phyloP scores from a whole-genome alignment of 768 basidiomycete species.

The Amanita inopinata region DNA sequence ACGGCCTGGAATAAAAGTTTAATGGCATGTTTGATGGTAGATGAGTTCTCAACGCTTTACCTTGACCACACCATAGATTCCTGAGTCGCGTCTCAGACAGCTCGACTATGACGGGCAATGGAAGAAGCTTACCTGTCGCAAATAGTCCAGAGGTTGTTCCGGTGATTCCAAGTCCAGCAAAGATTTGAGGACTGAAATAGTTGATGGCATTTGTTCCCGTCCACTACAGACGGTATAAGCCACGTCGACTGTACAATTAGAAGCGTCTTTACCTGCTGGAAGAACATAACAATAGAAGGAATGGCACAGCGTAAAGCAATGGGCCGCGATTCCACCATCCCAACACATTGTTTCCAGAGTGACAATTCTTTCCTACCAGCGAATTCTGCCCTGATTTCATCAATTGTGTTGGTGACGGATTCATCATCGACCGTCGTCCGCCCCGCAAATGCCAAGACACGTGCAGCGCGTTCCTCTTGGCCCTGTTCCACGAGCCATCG shows the following conservation, averaged over 20 bases:
- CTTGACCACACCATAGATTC: conserved; percentile 27
- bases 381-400: conserved; percentile 41
- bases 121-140: conserved; percentile 36
- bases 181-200: conserved; percentile 45
- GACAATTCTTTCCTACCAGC: conserved; percentile 28
- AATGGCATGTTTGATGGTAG: neutral
- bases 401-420: conserved; percentile 25
- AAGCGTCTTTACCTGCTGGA: conserved; percentile 22
- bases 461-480: conserved; percentile 30
- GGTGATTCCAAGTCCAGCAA: conserved; percentile 35
- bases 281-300: conserved; percentile 37
- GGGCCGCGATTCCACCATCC: conserved; percentile 33
- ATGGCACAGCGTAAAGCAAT: conserved; percentile 36
- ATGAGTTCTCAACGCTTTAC: conserved; percentile 9
- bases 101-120: neutral
- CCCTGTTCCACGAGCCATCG: conserved; percentile 44
- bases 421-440: conserved; percentile 24
- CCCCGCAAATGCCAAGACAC: conserved; percentile 26
- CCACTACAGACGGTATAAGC: conserved; percentile 22
- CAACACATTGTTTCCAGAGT: conserved; percentile 25
- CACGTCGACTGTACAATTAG: neutral
- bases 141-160: conserved; percentile 34
- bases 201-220: conserved; percentile 48
- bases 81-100: conserved; percentile 11
- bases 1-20: conserved; percentile 27